Percentiles rank a stretch among this genome's conserved stretches.
These are phyloP conservation scores for Cornus kousa DNA, from an alignment of 148 eudicot species.

Conservation along the genomic window DNA sequence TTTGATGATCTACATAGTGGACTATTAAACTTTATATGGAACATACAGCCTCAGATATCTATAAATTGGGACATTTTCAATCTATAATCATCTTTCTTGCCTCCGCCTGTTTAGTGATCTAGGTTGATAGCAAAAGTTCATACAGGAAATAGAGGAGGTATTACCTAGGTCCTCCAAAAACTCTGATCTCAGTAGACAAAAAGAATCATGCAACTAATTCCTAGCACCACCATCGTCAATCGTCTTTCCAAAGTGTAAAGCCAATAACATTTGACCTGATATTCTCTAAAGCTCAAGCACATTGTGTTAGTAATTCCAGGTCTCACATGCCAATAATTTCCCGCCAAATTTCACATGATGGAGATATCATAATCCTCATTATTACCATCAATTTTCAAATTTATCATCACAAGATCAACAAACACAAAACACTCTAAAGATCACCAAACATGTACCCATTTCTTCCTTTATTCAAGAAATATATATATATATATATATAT, in stretches of 20 bases:
- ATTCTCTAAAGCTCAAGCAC: not conserved
- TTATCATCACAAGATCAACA: not conserved
- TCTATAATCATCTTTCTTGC: not conserved
- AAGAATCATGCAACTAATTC: not conserved
- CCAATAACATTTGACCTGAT: not conserved
- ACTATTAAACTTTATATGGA: not conserved
- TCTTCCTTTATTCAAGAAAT: too few relatives aligned
- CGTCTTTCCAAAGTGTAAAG: not conserved
- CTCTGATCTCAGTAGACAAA: not conserved
- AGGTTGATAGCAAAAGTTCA: too few relatives aligned
- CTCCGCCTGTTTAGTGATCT: not conserved
- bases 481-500: too few relatives aligned
- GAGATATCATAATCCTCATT: not conserved
- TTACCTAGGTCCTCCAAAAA: not conserved
- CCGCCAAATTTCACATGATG: not conserved
- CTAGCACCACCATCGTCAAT: not conserved
- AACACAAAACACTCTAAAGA: not conserved
- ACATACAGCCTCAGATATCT: not conserved
- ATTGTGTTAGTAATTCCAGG: not conserved
- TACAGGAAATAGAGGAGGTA: too few relatives aligned
- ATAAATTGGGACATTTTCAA: not conserved
- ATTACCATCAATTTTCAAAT: not conserved
- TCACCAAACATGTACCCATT: not conserved
- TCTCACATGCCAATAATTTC: not conserved
- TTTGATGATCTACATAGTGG: not conserved